Evolutionary conservation across 441 rosid species (phyloP).

Genomic region (Adansonia gregorii): DNA sequence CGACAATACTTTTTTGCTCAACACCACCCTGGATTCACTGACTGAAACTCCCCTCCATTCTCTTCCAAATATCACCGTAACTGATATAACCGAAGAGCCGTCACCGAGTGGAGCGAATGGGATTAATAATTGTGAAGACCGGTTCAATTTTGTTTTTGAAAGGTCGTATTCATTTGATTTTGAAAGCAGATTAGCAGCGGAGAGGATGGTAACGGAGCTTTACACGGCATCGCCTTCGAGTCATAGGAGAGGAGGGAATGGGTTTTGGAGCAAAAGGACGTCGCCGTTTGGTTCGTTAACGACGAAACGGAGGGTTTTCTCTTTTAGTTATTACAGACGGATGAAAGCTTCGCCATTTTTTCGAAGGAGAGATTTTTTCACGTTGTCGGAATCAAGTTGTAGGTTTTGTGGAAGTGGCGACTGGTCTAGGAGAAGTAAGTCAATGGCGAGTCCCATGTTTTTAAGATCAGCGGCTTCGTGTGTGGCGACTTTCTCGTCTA

Average conservation of each 20-base stretch:
- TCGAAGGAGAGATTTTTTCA: constrained; percentile 71
- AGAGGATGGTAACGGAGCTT: constrained; percentile 66
- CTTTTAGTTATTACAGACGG: constrained; percentile 63
- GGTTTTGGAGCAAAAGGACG: constrained; percentile 79
- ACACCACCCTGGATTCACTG: constrained; percentile 34
- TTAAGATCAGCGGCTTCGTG: constrained; percentile 37
- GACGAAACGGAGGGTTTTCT: constrained; percentile 71
- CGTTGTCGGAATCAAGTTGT: constrained; percentile 60
- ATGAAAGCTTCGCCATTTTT: constrained; percentile 73
- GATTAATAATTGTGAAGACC: constrained; percentile 38
- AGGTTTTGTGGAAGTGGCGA: constrained; percentile 50
- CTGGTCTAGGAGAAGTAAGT: constrained; percentile 65
- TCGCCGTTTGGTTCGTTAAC: constrained; percentile 77
- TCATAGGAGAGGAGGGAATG: constrained; percentile 57
- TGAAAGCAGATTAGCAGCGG: constrained; percentile 66
- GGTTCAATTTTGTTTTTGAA: constrained; percentile 53
- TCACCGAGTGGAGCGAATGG: constrained; percentile 38
- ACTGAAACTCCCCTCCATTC: constrained; percentile 32
- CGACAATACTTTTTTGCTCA: constrained; percentile 53
- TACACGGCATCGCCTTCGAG: constrained; percentile 80
- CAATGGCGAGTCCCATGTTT: constrained; percentile 81
- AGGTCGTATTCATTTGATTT: constrained; percentile 82
- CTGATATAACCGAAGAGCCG: constrained; percentile 66
- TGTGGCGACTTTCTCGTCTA: constrained; percentile 64
- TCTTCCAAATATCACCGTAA: constrained; percentile 19